Evolutionary conservation across 805 yeast genomes (phyloP).

Genomic region (Ogataea kodamae): DNA sequence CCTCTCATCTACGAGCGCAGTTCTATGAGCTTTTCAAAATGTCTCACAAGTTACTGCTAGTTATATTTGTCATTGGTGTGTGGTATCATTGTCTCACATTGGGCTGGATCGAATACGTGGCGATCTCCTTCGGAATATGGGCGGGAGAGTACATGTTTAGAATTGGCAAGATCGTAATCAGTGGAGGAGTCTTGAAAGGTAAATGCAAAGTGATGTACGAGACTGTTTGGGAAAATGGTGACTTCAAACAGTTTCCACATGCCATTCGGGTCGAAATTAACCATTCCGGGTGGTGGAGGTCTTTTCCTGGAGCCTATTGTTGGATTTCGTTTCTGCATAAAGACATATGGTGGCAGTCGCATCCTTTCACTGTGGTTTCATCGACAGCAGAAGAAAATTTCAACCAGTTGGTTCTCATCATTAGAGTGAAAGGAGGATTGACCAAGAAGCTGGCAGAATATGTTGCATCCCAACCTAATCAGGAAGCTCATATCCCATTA

Average conservation of each 20-base stretch:
- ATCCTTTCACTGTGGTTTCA: conserved; percentile 59
- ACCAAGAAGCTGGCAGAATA: conserved; percentile 39
- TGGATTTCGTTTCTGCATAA: conserved; percentile 49
- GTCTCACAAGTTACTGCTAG: conserved; percentile 40
- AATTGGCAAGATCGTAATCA: conserved; percentile 47
- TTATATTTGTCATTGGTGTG: conserved; percentile 40
- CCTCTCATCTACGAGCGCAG: conserved; percentile 34
- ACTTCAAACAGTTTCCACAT: conserved; percentile 26
- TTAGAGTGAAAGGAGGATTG: conserved; percentile 53
- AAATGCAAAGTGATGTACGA: conserved; percentile 35
- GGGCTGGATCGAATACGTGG: conserved; percentile 50
- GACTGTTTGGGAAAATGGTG: conserved; percentile 7
- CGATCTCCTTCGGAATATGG: conserved; percentile 65
- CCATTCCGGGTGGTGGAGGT: conserved; percentile 52
- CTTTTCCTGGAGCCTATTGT: conserved; percentile 60
- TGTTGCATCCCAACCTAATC: conserved; percentile 32
- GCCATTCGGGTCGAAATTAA: conserved; percentile 48
- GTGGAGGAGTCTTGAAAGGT: conserved; percentile 59
- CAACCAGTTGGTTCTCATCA: conserved; percentile 39
- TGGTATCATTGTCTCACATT: conserved; percentile 47
- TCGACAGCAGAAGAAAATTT: conserved; percentile 39
- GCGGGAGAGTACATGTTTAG: conserved; percentile 60
- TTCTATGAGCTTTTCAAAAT: conserved; percentile 46
- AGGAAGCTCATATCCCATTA: conserved; percentile 38
- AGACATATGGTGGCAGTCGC: conserved; percentile 58